Evolutionary conservation across 2,329 filamentous ascomycete genomes (phyloP).

Genomic region (Ramularia collo-cygni): DNA sequence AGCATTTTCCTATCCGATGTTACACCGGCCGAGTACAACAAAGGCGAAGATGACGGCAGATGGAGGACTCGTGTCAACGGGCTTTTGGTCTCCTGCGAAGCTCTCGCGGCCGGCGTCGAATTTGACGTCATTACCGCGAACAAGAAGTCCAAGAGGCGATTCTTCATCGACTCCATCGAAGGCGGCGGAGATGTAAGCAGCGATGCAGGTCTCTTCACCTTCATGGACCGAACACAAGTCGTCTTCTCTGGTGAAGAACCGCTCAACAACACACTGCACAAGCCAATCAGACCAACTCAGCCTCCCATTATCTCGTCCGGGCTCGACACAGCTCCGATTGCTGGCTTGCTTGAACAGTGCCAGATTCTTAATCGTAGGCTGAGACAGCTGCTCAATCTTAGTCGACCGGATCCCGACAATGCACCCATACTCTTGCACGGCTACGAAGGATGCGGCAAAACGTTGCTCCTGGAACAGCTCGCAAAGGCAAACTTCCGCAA

Average conservation of each 20-base stretch:
- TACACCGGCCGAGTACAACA: slow-evolving; percentile 31
- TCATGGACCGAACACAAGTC: slow-evolving; percentile 19
- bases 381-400: slow-evolving; percentile 14
- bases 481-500: slow-evolving; percentile 61
- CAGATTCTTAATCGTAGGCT: slow-evolving; percentile 61
- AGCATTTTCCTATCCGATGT: slow-evolving; percentile 57
- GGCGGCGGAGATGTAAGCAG: slow-evolving; percentile 19
- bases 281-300: too few species aligned
- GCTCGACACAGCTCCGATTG: slow-evolving; percentile 48
- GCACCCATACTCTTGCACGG: slow-evolving; percentile 65
- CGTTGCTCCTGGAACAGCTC: slow-evolving; percentile 62
- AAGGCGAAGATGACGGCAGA: slow-evolving; percentile 27
- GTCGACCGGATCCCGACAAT: too few species aligned
- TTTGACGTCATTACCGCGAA: slow-evolving; percentile 56
- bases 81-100: slow-evolving; percentile 45
- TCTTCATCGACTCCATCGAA: slow-evolving; percentile 54
- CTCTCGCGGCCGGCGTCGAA: slow-evolving; percentile 61
- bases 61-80: slow-evolving; percentile 23
- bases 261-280: too few species aligned
- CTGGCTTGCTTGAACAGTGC: slow-evolving; percentile 61
- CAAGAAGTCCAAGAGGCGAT: slow-evolving; percentile 53
- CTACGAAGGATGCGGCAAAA: slow-evolving; percentile 78
- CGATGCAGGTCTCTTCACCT: slow-evolving; percentile 14
- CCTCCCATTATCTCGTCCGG: slow-evolving; percentile 1
- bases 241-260: slow-evolving; percentile 6